Base-by-base conservation (phyloP, 2,329 filamentous ascomycete genomes). In the Onygenales sp. region DNA sequence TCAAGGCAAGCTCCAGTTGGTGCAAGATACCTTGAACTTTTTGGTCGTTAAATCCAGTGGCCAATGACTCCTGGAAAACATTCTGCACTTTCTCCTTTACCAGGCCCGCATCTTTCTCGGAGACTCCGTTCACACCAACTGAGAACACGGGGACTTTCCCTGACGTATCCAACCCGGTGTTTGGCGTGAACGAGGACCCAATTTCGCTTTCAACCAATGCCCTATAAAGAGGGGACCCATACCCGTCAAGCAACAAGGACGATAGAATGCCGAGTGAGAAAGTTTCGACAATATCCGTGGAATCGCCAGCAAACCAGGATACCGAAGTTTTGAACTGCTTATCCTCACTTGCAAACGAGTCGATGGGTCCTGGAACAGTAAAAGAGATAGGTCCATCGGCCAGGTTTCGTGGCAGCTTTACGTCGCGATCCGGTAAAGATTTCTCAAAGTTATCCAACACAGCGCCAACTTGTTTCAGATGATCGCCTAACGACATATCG, bases 11-110 rank as follows among this genome's bases (percentile, higher is more conserved):
- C 67, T 98, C 93, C 3, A 97, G 74, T 69, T 97, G 92, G 68
- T 98, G 93, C 52, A 98, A 78, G 58, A 94, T 87, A 2, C 93
- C 93, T 58, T 95, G 89, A 55, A 98, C 89, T 70, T 98, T 98
- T 61, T 85, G 83, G 63, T 85, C 79, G 55, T 93, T 90, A 61
- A 98, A 95, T 0, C 93, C 92, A 55, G 85, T 87, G 31, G 83
- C 74, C 14, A 83, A 79, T 6, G 82, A 82, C 45, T 89, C 83
- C 31, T 77, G 75, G 52, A 96, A 76, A 3, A 92, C 88, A 33
- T 81, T 81, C 54, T 85, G 81, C 33, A 96, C 81, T 27, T 82
- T 84, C 38, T 81, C 77, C 67, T 89, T 89, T 46, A 97, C 81
- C 63, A 85, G 87, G 3, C 83, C 75, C 3, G 95, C 83, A 63